These are phyloP conservation scores for Crucibulum laeve DNA, from an alignment of 768 basidiomycete species.

Conservation along the genomic window DNA sequence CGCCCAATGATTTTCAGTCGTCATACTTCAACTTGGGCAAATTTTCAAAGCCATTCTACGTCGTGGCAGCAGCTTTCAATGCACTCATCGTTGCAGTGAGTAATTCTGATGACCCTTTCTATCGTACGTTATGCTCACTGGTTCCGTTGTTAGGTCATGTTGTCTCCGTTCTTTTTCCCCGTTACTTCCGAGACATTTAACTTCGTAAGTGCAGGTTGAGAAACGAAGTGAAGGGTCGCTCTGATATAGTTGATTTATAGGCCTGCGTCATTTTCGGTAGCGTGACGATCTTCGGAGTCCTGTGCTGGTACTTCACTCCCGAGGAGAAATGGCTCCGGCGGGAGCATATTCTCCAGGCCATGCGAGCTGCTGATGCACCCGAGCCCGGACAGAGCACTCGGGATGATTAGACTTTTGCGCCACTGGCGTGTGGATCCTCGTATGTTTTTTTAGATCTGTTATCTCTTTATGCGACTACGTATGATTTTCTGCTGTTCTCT, in stretches of 20 bases:
- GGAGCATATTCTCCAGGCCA: slow-evolving; percentile 51
- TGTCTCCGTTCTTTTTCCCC: slow-evolving; percentile 88
- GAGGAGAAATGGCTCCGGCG: slow-evolving; percentile 76
- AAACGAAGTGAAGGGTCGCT: too few species aligned
- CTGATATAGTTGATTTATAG: slow-evolving; percentile 27
- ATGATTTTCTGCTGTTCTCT: too few species aligned
- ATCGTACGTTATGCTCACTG: slow-evolving; percentile 6
- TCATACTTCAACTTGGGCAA: slow-evolving; percentile 73
- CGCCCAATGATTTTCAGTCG: slow-evolving; percentile 67
- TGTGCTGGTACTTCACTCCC: slow-evolving; percentile 78
- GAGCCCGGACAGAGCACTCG: neutral
- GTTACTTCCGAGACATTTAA: slow-evolving; percentile 76
- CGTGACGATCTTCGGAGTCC: slow-evolving; percentile 72
- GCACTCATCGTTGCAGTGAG: slow-evolving; percentile 68
- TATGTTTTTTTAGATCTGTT: too few species aligned
- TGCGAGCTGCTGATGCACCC: slow-evolving; percentile 25
- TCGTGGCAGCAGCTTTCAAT: slow-evolving; percentile 68
- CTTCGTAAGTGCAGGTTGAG: slow-evolving; percentile 59
- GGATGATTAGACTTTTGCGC: neutral
- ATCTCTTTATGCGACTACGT: too few species aligned
- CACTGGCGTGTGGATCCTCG: too few species aligned
- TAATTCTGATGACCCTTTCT: slow-evolving; percentile 9
- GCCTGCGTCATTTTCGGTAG: slow-evolving; percentile 75
- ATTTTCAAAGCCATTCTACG: slow-evolving; percentile 64
- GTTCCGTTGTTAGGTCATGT: slow-evolving; percentile 50